phyloP scores from a whole-genome alignment of 805 yeast species.

The Kazachstania viticola region DNA sequence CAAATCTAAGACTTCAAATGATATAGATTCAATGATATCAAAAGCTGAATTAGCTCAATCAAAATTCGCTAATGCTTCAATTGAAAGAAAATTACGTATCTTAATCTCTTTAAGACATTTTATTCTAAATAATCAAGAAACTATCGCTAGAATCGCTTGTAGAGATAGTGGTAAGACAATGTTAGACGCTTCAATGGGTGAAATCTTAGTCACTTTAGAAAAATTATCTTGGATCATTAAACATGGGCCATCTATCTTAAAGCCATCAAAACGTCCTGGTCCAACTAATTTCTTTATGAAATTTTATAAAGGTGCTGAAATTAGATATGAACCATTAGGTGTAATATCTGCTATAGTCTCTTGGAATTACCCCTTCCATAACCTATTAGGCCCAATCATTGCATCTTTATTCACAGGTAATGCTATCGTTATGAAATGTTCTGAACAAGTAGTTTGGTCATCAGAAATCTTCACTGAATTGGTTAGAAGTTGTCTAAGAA shows the following conservation, averaged over 20 bases:
- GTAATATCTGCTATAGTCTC: constrained; percentile 84
- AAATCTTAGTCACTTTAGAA: constrained; percentile 88
- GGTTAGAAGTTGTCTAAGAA: constrained; percentile 58
- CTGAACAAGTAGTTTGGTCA: constrained; percentile 95
- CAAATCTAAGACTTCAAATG: constrained; percentile 48
- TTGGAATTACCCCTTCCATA: constrained; percentile 97
- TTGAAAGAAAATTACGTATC: constrained; percentile 57
- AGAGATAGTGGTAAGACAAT: constrained; percentile 94
- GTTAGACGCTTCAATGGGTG: constrained; percentile 94
- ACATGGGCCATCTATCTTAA: constrained; percentile 66
- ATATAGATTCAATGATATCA: constrained; percentile 55
- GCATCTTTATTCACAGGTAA: constrained; percentile 88
- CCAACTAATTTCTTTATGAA: constrained; percentile 72
- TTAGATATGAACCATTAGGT: constrained; percentile 82
- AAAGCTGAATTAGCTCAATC: constrained; percentile 26
- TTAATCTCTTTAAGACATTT: constrained; percentile 60
- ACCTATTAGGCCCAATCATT: constrained; percentile 82
- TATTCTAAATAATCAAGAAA: constrained; percentile 71
- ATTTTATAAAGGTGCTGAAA: constrained; percentile 84
- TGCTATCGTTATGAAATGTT: constrained; percentile 82
- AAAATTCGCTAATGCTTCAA: constrained; percentile 33
- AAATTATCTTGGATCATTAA: constrained; percentile 81
- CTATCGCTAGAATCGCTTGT: constrained; percentile 85
- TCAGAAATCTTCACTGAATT: constrained; percentile 66
- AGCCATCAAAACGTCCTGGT: constrained; percentile 70